phyloP scores from a whole-genome alignment of 2,329 filamentous ascomycete species.

The Fusarium sp. region DNA sequence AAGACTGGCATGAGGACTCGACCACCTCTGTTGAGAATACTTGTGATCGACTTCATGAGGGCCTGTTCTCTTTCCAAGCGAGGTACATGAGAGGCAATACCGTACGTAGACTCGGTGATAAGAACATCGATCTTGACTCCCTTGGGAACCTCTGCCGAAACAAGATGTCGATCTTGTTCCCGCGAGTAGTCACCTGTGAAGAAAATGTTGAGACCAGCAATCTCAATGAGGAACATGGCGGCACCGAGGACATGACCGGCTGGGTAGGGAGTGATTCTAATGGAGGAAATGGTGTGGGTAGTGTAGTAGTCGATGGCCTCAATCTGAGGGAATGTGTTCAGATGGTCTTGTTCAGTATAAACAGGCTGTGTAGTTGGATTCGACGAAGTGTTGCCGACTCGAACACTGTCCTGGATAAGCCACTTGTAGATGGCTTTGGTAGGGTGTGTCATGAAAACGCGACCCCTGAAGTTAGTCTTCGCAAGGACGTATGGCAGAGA shows the following conservation, averaged over 20 bases:
- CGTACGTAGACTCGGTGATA: conserved; percentile 97
- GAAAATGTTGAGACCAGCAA: conserved; percentile 94
- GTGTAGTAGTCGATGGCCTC: conserved; percentile 99
- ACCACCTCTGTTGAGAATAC: conserved; percentile 89
- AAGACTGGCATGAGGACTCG: conserved; percentile 96
- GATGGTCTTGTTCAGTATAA: conserved; percentile 94
- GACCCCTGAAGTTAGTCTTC: conserved; percentile 96
- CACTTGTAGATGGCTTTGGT: conserved; percentile 99
- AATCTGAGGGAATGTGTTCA: conserved; percentile 92
- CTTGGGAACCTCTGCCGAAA: conserved; percentile 89
- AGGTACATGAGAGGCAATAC: conserved; percentile 92
- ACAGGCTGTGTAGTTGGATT: conserved; percentile 77
- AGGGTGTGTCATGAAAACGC: conserved; percentile 99
- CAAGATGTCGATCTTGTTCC: conserved; percentile 93
- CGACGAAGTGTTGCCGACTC: conserved; percentile 79
- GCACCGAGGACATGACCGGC: conserved; percentile 98
- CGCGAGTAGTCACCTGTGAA: conserved; percentile 98
- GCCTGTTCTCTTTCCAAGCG: conserved; percentile 90
- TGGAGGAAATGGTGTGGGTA: conserved; percentile 95
- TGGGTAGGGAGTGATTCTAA: conserved; percentile 95
- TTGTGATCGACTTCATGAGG: conserved; percentile 94
- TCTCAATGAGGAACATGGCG: conserved; percentile 98
- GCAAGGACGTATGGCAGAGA: conserved; percentile 97
- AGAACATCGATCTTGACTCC: conserved; percentile 94
- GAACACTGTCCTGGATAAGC: conserved; percentile 96